phyloP scores from a whole-genome alignment of 192 early-diverging fungal genomes.

The Coemansia umbellata region DNA sequence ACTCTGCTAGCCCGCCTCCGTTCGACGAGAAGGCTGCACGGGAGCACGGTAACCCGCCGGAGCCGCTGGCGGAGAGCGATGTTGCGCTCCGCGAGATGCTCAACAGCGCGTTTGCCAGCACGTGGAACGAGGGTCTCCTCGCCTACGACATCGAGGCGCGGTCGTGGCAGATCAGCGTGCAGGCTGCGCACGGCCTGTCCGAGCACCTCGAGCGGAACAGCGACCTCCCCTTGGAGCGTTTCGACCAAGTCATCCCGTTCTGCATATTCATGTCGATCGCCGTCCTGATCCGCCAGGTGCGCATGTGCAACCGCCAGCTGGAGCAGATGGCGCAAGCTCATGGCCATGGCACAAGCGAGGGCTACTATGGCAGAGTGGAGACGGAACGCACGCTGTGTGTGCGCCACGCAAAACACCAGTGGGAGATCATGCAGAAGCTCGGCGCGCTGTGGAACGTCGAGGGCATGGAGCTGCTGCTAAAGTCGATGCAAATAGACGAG shows the following conservation, averaged over 20 bases:
- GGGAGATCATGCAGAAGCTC: conserved; percentile 31
- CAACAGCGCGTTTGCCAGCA: conserved; percentile 35
- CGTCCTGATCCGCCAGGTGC: conserved; percentile 41
- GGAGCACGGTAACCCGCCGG: neutral
- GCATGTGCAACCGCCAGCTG: conserved; percentile 30
- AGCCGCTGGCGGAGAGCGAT: conserved; percentile 22
- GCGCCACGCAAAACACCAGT: conserved; percentile 36
- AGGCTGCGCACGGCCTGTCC: conserved; percentile 29
- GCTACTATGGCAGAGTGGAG: conserved; percentile 3
- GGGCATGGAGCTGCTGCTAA: conserved; percentile 35
- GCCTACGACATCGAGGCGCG: conserved; percentile 38
- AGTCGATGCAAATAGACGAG: conserved; percentile 48
- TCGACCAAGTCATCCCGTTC: conserved; percentile 51
- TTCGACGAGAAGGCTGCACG: neutral
- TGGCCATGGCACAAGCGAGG: too few species aligned
- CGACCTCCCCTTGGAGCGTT: conserved; percentile 46
- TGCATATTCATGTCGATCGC: conserved; percentile 52
- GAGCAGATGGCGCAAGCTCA: neutral
- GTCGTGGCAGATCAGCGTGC: conserved; percentile 34
- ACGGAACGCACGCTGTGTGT: conserved; percentile 24
- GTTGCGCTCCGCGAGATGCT: conserved; percentile 43
- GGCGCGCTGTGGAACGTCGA: conserved; percentile 40
- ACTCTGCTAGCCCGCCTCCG: neutral
- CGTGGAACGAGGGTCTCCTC: conserved; percentile 47
- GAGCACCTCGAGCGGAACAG: conserved; percentile 43